Base-by-base conservation (phyloP, 345 rosid genomes). In the Eucalyptus decipiens region DNA sequence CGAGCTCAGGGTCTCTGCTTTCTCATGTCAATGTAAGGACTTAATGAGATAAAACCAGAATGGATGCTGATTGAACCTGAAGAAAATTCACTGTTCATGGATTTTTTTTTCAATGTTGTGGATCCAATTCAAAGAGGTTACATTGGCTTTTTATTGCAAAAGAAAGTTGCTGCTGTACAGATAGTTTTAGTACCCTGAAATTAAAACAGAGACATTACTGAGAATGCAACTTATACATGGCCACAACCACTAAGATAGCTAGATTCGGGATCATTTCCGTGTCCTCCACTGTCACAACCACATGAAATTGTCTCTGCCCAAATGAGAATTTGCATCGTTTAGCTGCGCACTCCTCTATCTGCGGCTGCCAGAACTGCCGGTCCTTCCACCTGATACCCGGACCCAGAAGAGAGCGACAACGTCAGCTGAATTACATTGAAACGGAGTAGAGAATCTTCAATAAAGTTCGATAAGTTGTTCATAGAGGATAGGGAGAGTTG, bases 321-420 rank as follows among this genome's bases (percentile, higher is more conserved):
- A 11, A 60, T 60, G 67, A 60, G 67, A 60, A 28, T 60, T 28
- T 60, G 67, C 67, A 28, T 60, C 2, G 67, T 60, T 60, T 60
- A 60, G 32, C 67, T 60, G 67, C 32, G 3, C 6, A 8, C n/a
- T 87, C 42, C 56, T 19, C 24, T 51, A 23, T 93, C 89, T 90
- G 91, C 93, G 91, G 95, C 95, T 90, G 96, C 97, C 90, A 96
- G 88, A 86, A 93, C 96, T 58, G 96, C 24, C 90, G 99, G 97
- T 80, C 97, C 98, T 93, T 97, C 99, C 95, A 97, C 99, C 98
- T 96, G 95, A 91, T 85, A 45, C 72, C 87, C 50, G 48, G 50
- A 52, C 43, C 88, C 90, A 86, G 52, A 60, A 21, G 12, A 16
- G 37, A 34, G 80, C n/a, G 37, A 81, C 7, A 58, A 30, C 0